Conservation (phyloP, 2,329 filamentous ascomycete genomes). For the Colletotrichum tropicicola region DNA sequence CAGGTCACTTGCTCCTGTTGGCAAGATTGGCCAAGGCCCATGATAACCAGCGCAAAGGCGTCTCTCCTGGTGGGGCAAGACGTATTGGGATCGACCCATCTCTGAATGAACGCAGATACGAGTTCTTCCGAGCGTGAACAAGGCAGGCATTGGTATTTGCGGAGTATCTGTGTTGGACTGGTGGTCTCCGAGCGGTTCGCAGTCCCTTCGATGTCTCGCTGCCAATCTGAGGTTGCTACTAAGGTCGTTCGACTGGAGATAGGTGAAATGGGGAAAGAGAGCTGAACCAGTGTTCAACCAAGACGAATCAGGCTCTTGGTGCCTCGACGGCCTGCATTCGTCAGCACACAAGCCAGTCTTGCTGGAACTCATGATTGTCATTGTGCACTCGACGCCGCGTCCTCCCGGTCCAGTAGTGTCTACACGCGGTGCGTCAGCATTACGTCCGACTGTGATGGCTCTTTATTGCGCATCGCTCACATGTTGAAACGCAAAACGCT, state of each 20-base stretch:
- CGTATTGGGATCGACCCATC: background rate
- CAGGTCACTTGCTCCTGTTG: no score
- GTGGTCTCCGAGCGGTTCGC: background rate
- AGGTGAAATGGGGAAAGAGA: background rate
- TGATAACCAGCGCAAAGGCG: background rate
- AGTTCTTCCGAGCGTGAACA: background rate
- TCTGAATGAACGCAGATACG: background rate
- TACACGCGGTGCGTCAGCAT: background rate
- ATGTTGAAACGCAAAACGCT: background rate
- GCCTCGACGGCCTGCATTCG: background rate
- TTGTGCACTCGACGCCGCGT: background rate
- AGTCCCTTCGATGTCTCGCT: background rate
- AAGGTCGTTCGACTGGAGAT: background rate
- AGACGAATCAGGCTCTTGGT: background rate
- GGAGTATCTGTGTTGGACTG: background rate
- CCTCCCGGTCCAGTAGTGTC: background rate
- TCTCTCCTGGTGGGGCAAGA: background rate
- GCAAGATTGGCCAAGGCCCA: background rate
- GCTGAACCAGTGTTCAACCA: background rate
- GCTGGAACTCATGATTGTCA: background rate
- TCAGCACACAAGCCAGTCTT: background rate
- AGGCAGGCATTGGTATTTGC: background rate
- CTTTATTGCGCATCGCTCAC: background rate
- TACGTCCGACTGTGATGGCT: background rate
- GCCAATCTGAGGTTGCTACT: background rate